Conservation (phyloP, 1,284 basidiomycete genomes). For the Ganoderma lingzhi region DNA sequence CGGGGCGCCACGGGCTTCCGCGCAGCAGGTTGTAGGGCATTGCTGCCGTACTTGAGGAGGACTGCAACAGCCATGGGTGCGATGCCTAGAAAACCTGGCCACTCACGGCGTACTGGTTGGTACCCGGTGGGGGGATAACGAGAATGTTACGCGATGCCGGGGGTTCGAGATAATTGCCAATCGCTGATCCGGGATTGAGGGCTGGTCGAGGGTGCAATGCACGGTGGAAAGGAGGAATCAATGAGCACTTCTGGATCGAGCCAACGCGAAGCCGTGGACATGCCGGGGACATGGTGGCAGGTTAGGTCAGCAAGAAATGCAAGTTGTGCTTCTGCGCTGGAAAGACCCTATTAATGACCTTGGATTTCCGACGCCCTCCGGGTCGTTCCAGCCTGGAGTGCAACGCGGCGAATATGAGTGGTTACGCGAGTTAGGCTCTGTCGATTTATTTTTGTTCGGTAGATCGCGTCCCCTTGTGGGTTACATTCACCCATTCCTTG, state of each 20-base stretch:
- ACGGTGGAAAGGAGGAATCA: neutral
- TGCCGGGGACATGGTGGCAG: neutral
- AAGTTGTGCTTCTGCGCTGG: neutral
- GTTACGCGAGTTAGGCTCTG: neutral
- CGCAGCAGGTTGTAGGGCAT: neutral
- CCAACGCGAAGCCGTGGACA: neutral
- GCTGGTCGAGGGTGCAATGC: neutral
- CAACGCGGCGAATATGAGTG: neutral
- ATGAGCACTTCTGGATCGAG: neutral
- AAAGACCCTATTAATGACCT: neutral
- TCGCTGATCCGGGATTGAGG: neutral
- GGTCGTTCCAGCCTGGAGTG: neutral
- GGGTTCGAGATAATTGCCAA: neutral
- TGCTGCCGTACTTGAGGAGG: neutral
- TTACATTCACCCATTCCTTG: neutral
- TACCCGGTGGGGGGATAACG: neutral
- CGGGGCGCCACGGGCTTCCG: neutral
- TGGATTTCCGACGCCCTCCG: neutral
- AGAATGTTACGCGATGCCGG: neutral
- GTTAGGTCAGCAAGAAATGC: neutral
- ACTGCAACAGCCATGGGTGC: neutral
- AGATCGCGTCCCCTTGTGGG: neutral
- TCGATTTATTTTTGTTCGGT: neutral
- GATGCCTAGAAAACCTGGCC: neutral
- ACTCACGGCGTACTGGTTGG: conserved; percentile 2